phyloP scores from a whole-genome alignment of 345 rosid genomes.

The Hibiscus mutabilis region DNA sequence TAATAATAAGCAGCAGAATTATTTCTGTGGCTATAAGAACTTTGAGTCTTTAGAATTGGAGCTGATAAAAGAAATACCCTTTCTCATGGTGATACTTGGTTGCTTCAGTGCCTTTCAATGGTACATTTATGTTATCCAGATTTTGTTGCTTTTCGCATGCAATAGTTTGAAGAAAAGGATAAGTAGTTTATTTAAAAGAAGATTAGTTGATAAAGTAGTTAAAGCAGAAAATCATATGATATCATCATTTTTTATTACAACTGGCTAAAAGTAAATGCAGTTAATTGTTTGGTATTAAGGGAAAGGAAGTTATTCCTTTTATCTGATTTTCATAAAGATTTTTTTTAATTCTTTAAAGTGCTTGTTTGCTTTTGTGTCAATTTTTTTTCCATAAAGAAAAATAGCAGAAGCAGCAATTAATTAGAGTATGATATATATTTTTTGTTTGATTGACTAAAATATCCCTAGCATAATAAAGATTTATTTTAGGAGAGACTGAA shows the following conservation, averaged over 20 bases:
- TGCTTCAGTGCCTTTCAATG: background rate
- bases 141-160: background rate
- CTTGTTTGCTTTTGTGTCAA: background rate
- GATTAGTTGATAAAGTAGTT: background rate
- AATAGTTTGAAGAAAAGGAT: background rate
- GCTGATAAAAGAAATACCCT: constrained; percentile 6
- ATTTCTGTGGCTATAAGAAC: background rate
- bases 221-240: background rate
- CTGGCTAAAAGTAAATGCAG: constrained; percentile 1
- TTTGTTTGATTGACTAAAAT: background rate
- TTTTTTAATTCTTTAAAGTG: background rate
- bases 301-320: background rate
- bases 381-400: background rate
- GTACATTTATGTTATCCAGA: background rate
- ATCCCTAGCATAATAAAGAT: background rate
- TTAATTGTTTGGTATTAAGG: background rate
- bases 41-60: background rate
- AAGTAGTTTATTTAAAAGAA: background rate
- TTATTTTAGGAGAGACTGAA: background rate
- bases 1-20: background rate
- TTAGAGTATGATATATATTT: background rate
- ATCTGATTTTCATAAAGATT: background rate
- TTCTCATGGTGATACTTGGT: background rate
- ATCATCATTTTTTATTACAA: background rate
- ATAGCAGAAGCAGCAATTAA: background rate